Evolutionary conservation across 352 stramenopile species (phyloP).

Genomic region (Pythium aquatile): DNA sequence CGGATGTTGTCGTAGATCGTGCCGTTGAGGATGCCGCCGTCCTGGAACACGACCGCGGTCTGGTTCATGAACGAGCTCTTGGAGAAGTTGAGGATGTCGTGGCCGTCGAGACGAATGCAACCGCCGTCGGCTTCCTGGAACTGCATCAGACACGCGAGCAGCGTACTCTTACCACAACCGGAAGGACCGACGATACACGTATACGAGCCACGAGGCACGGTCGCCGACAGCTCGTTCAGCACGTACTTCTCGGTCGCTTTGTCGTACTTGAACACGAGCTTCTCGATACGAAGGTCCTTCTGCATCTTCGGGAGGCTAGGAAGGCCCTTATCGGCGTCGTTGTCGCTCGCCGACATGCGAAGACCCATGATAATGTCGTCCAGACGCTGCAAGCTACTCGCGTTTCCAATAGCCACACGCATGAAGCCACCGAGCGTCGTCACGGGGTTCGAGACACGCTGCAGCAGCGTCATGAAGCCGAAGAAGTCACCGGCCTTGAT

Average conservation of each 20-base stretch:
- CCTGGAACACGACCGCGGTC: constrained; percentile 85
- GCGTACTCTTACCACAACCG: constrained; percentile 86
- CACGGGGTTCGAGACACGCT: constrained; percentile 80
- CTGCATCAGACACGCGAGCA: constrained; percentile 86
- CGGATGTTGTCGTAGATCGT: constrained; percentile 89
- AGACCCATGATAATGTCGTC: constrained; percentile 83
- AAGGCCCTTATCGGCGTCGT: constrained; percentile 55
- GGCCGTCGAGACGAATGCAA: constrained; percentile 74
- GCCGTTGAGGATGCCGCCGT: constrained; percentile 85
- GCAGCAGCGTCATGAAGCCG: constrained; percentile 74
- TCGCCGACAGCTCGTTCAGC: constrained; percentile 68
- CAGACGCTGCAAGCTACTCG: constrained; percentile 82
- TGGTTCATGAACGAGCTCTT: constrained; percentile 88
- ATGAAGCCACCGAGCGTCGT: constrained; percentile 86
- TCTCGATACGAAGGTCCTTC: constrained; percentile 72
- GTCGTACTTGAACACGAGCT: constrained; percentile 87
- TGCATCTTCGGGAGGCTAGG: constrained; percentile 81
- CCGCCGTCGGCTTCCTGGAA: constrained; percentile 83
- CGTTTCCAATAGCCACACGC: constrained; percentile 87
- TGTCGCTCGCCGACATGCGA: constrained; percentile 24
- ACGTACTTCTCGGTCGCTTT: constrained; percentile 82
- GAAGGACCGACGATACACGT: constrained; percentile 84
- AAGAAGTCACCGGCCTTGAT: constrained; percentile 83
- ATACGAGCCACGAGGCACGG: constrained; percentile 77
- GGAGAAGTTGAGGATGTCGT: constrained; percentile 86